A percentile compares a stretch with the other conserved stretches of the same genome.
phyloP scores from a whole-genome alignment of 306 rosid genomes.

The Dicorynia guianensis region DNA sequence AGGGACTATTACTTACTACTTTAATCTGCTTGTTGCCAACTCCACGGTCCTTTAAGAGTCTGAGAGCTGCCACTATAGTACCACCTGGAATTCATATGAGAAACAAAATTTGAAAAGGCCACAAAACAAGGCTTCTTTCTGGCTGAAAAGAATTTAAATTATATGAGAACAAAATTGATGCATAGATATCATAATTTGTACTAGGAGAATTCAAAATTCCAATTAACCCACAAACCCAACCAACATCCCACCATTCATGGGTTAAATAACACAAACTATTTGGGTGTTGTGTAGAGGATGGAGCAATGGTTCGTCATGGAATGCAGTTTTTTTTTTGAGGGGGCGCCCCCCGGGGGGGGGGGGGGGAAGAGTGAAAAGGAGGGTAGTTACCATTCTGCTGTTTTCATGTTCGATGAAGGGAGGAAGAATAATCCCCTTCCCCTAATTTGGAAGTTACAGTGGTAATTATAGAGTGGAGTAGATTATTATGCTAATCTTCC shows the following conservation, averaged over 20 bases:
- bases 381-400: too few species aligned
- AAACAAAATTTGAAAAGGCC: background rate
- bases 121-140: background rate
- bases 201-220: conserved; percentile 2
- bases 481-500: too few species aligned
- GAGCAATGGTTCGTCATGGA: too few species aligned
- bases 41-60: conserved; percentile 79
- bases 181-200: conserved; percentile 1
- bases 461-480: too few species aligned
- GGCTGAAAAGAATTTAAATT: conserved; percentile 11
- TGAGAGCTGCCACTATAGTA: conserved; percentile 80
- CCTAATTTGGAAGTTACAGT: too few species aligned
- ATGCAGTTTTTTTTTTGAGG: too few species aligned
- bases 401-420: too few species aligned
- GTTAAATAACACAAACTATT: background rate
- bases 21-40: conserved; percentile 74
- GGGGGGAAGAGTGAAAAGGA: too few species aligned
- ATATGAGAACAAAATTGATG: conserved; percentile 22
- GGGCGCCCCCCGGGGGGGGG: too few species aligned
- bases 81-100: conserved; percentile 68
- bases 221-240: background rate
- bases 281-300: background rate
- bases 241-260: background rate
- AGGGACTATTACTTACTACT: conserved; percentile 64
- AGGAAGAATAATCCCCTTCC: too few species aligned